Base-by-base conservation (phyloP, 345 rosid genomes). In the Passiflora organensis region DNA sequence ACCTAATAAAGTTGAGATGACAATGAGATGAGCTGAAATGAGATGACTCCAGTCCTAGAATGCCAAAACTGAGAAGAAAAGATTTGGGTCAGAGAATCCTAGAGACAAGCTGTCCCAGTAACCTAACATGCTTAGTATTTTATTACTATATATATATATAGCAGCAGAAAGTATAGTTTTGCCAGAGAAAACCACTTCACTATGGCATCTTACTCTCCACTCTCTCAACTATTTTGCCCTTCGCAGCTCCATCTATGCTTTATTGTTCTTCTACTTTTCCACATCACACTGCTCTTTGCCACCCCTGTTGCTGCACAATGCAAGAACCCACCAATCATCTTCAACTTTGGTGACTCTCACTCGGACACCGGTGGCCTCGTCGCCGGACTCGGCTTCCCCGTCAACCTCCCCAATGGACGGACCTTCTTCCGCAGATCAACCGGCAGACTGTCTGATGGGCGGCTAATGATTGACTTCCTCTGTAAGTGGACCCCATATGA, bases 301-400 rank as follows among this genome's bases (percentile, higher is more conserved):
- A 9, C 24, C 58, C 37, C 58, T 0, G 59, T 50, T 17, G 52
- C 72, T 42, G 48, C 78, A 13, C 71, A 41, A 48, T 80, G 91
- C 72, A 72, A 64, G 21, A 32, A 20, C 20, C 77, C 78, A 5
- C 86, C 95, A 6, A 62, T 86, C 45, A 79, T 86, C 71, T 86
- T 86, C 89, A 84, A 74, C 80, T 86, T 86, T 28, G 97, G 97
- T 6, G 91, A 89, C 67, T 89, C 97, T 3, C 86, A 89, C 80
- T 86, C 97, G 28, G 95, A 86, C 79, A 84, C 95, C 1, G 96
- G 96, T n/a, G 95, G 86, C 10, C 96, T 89, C n/a, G 47, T 45
- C 19, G 85, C 91, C 13, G 97, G 91, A 13, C 89, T 86, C 23
- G 97, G 97, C 13, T 86, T 83, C 63, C 55, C 78, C 19, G 78